Conservation (phyloP, 139 green algal genomes). For the Edaphochlamys debaryana region DNA sequence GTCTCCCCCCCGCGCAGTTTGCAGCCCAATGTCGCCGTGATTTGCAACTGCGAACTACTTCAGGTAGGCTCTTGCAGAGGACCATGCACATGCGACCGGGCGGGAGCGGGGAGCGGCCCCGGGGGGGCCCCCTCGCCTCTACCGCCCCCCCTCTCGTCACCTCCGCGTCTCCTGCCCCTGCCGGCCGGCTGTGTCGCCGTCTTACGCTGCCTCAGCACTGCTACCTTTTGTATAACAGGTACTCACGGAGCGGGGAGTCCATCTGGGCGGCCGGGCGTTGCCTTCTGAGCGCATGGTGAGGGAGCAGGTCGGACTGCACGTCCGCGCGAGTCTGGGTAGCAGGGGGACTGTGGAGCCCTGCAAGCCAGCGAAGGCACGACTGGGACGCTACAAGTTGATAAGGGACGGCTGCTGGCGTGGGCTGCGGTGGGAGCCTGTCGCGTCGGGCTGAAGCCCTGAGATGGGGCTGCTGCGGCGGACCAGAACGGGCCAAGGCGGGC, state of each 20-base stretch:
- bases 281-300: slow-evolving; percentile 14
- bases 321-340: background rate
- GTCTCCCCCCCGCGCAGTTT: background rate
- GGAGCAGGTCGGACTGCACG: background rate
- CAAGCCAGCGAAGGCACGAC: too few relatives aligned
- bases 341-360: background rate
- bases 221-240: background rate
- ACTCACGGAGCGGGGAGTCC: slow-evolving; percentile 3
- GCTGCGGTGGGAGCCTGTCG: background rate
- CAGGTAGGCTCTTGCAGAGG: background rate
- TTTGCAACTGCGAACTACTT: slow-evolving; percentile 8
- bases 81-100: too few relatives aligned
- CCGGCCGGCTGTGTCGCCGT: too few relatives aligned
- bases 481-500: too few relatives aligned
- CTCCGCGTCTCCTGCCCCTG: too few relatives aligned
- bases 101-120: too few relatives aligned
- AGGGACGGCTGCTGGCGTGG: background rate
- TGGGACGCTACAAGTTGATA: too few relatives aligned
- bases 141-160: too few relatives aligned
- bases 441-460: too few relatives aligned
- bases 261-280: background rate
- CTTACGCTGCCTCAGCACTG: background rate
- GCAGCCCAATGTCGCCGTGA: background rate
- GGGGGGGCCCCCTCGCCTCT: too few relatives aligned
- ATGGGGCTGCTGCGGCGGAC: too few relatives aligned